Base-by-base conservation (phyloP, 306 rosid genomes). In the Vigna nakashimae region DNA sequence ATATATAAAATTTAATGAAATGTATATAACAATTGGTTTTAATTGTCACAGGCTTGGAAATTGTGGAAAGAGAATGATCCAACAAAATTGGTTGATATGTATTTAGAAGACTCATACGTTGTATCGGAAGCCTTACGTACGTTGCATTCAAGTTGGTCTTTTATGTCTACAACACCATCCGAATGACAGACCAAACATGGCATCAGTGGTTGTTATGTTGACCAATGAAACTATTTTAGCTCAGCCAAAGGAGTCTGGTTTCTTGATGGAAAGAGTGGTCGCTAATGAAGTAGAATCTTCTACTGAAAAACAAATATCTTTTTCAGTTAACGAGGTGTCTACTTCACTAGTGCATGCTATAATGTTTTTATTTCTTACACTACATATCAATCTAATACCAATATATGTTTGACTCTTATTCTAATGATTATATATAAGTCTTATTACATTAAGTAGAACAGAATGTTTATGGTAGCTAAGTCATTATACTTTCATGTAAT, bases 111-210 rank as follows among this genome's bases (percentile, higher is more conserved):
- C 4, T 69, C 81, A 0, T 28, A 5, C 30, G 32, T 42, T 69
- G 1, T 15, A 51, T 52, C 55, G 4, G 81, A 82, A 82, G 81
- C 22, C 6, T 60, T 82, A 20, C 63, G 65, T 82, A 20, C 63
- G 65, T 9, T 74, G 84, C 64, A 74, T 80, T 28, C 80, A 74
- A 20, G 51, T 80, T 66, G 50, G 65, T 42, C 84, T 80, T 22
- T 24, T 80, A 13, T 80, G 84, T 74, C 4, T 74, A 2, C 84
- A 80, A 57, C 64, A 13, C 4, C 75, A 57, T 66, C 73, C 65
- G 14, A 1, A 22, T 36, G 53, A 76, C 16, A 65, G 80, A 52
- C 80, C 80, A 1, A 65, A 76, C 45, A 76, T 76, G 80, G 9
- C 40, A 32, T 57, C 17, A 0, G 76, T 80, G 71, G 49, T 74